These are phyloP conservation scores for Sedum album DNA, from an alignment of 164 flowering plant genomes.

Conservation along the genomic window DNA sequence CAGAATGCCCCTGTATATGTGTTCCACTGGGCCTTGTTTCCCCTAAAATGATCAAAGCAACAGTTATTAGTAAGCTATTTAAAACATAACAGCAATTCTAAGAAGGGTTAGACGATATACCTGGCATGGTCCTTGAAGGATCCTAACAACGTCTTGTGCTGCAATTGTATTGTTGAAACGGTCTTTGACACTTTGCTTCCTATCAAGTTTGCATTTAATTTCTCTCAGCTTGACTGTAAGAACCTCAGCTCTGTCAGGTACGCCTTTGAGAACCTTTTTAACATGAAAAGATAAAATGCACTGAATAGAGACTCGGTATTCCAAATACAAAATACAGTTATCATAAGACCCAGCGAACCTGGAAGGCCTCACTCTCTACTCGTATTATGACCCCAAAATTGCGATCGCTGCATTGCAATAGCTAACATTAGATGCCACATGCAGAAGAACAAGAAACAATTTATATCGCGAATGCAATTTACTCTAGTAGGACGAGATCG, in stretches of 20 bases:
- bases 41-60: conserved; percentile 39
- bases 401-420: conserved; percentile 48
- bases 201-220: conserved; percentile 78
- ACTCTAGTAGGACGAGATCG: conserved; percentile 93
- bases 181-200: conserved; percentile 59
- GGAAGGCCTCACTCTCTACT: conserved; percentile 96
- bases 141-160: conserved; percentile 76
- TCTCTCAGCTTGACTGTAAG: conserved; percentile 76
- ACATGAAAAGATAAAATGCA: background rate
- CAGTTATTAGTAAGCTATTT: background rate
- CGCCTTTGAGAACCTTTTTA: conserved; percentile 81
- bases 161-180: conserved; percentile 54
- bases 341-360: conserved; percentile 31
- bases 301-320: background rate
- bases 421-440: conserved; percentile 11
- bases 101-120: conserved; percentile 28
- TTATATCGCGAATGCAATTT: conserved; percentile 19
- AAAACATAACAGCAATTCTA: background rate
- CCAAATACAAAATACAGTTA: background rate
- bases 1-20: conserved; percentile 75
- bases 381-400: conserved; percentile 94
- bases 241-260: conserved; percentile 84
- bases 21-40: conserved; percentile 95
- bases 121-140: conserved; percentile 81
- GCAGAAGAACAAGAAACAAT: background rate